These are phyloP conservation scores for Aspergillus diversus DNA, from an alignment of 495 filamentous ascomycete genomes.

Conservation along the genomic window DNA sequence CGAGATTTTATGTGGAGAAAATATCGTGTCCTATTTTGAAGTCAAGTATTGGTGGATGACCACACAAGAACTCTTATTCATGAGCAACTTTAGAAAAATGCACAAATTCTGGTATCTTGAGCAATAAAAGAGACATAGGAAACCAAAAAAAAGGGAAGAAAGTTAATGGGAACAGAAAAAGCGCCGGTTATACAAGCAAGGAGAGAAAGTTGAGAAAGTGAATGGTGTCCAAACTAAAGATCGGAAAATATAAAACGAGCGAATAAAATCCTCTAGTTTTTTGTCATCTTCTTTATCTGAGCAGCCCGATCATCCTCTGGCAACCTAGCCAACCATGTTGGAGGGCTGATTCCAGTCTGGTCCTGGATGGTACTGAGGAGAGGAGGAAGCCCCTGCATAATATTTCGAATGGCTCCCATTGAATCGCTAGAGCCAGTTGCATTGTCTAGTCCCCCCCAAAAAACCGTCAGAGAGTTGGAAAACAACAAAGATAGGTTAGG, in stretches of 20 bases:
- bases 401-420: constrained; percentile 54
- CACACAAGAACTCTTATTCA: too few relatives aligned
- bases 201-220: too few relatives aligned
- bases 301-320: constrained; percentile 23
- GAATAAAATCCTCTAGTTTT: background rate
- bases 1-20: too few relatives aligned
- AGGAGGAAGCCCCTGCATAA: constrained; percentile 80
- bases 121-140: too few relatives aligned
- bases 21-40: too few relatives aligned
- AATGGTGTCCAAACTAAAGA: background rate
- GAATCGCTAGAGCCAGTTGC: constrained; percentile 40
- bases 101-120: too few relatives aligned
- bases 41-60: too few relatives aligned
- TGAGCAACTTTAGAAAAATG: too few relatives aligned
- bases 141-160: too few relatives aligned
- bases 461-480: constrained; percentile 24
- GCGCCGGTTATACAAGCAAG: too few relatives aligned
- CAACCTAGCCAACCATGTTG: constrained; percentile 66
- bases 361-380: constrained; percentile 81
- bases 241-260: background rate
- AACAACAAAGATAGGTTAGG: background rate
- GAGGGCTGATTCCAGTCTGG: constrained; percentile 77
- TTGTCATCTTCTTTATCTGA: background rate
- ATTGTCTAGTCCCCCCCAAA: constrained; percentile 24
- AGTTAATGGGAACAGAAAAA: too few relatives aligned